phyloP scores from a whole-genome alignment of 805 yeast species.

The Pichia heedii region DNA sequence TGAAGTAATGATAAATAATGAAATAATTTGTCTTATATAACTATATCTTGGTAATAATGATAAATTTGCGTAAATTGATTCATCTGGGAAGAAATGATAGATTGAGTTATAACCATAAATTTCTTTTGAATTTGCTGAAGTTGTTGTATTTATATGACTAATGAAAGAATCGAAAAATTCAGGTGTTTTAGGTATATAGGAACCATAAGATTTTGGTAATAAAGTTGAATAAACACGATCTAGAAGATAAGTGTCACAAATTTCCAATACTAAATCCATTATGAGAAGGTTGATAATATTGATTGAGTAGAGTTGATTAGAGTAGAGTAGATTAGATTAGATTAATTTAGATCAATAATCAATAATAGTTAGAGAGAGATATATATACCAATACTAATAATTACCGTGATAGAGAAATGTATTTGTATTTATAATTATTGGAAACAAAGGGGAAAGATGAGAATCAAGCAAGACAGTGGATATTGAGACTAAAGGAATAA shows the following conservation, averaged over 20 bases:
- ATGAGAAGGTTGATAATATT: neutral
- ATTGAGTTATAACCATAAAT: constrained; percentile 34
- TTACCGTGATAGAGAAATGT: too few species aligned
- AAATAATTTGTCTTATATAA: constrained; percentile 56
- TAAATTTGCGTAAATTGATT: constrained; percentile 47
- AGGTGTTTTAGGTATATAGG: constrained; percentile 24
- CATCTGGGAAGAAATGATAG: constrained; percentile 46
- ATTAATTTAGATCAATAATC: neutral
- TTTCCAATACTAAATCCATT: constrained; percentile 91
- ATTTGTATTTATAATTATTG: too few species aligned
- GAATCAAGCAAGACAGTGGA: too few species aligned
- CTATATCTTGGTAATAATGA: constrained; percentile 69
- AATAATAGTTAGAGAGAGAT: neutral
- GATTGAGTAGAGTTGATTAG: too few species aligned
- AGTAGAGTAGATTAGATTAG: neutral
- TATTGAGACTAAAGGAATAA: too few species aligned
- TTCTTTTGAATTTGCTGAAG: too few species aligned
- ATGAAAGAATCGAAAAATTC: constrained; percentile 19
- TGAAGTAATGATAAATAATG: constrained; percentile 61
- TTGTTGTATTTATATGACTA: too few species aligned
- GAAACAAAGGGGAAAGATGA: too few species aligned
- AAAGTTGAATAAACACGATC: constrained; percentile 66
- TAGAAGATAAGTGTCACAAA: constrained; percentile 59
- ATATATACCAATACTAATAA: too few species aligned
- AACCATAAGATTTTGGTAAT: constrained; percentile 49